Evolutionary conservation across 2,329 filamentous ascomycete genomes (phyloP).

Genomic region (Cercospora nicotianae): DNA sequence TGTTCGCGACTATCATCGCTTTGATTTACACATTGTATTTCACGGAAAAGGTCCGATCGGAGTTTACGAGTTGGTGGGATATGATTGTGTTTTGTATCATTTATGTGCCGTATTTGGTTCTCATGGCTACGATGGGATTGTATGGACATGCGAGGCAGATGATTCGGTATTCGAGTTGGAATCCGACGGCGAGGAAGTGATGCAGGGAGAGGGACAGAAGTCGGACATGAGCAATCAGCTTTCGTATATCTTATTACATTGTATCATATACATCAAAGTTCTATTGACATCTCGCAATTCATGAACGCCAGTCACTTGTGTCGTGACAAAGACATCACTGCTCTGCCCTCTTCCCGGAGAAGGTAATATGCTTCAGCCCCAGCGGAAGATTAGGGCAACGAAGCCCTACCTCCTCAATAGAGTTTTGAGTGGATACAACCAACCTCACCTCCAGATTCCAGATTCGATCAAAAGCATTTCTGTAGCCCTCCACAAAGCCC

Average conservation of each 20-base stretch:
- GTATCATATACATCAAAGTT: background rate
- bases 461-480: background rate
- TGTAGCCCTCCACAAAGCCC: background rate
- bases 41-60: constrained; percentile 48
- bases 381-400: background rate
- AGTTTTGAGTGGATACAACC: background rate
- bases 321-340: background rate
- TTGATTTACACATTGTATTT: constrained; percentile 50
- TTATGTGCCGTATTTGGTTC: constrained; percentile 48
- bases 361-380: background rate
- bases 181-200: constrained; percentile 46
- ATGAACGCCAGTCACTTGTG: background rate
- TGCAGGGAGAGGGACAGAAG: too few relatives aligned
- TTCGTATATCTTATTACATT: background rate
- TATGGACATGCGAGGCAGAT: constrained; percentile 51
- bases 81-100: constrained; percentile 47
- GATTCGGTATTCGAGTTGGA: constrained; percentile 50
- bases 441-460: background rate
- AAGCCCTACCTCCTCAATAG: background rate
- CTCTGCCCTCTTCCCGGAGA: background rate
- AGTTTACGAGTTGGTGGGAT: constrained; percentile 46
- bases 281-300: too few relatives aligned
- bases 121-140: constrained; percentile 49
- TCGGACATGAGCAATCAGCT: too few relatives aligned
- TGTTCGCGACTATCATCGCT: constrained; percentile 42